Percentiles rank a stretch among this genome's conserved stretches.
phyloP scores from a whole-genome alignment of 1,284 basidiomycete species.

The Ceratobasidium sp. region DNA sequence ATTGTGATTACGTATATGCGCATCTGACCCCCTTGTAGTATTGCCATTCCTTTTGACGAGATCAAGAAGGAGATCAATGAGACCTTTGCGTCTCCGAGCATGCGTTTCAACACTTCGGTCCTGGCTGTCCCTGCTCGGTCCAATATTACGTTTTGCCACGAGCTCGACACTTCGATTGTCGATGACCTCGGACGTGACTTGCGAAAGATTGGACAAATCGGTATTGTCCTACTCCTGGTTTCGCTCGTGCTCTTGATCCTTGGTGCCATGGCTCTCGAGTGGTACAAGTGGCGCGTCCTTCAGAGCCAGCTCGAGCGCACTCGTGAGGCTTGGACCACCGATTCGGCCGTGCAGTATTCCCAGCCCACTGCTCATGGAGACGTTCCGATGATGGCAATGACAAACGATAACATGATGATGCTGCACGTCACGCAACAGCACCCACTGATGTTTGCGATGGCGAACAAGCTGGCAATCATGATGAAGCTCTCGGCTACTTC shows the following conservation, averaged over 20 bases:
- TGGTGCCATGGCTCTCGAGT: conserved; percentile 71
- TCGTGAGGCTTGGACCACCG: conserved; percentile 70
- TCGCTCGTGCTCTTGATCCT: conserved; percentile 68
- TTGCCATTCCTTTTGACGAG: conserved; percentile 84
- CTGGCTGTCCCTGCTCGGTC: conserved; percentile 76
- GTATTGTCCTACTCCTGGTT: conserved; percentile 70
- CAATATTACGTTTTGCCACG: conserved; percentile 70
- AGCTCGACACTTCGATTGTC: conserved; percentile 81
- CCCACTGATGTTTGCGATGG: conserved; percentile 71
- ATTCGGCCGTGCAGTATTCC: conserved; percentile 64
- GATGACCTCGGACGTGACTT: conserved; percentile 83
- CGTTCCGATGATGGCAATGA: conserved; percentile 63
- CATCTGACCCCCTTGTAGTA: conserved; percentile 54
- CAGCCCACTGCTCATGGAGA: conserved; percentile 38
- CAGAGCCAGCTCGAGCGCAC: conserved; percentile 69
- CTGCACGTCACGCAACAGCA: conserved; percentile 71
- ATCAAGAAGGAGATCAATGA: conserved; percentile 87
- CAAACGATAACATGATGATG: conserved; percentile 76
- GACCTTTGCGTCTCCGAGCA: conserved; percentile 67
- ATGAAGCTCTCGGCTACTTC: conserved; percentile 59
- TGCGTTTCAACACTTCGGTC: conserved; percentile 70
- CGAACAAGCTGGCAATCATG: conserved; percentile 59
- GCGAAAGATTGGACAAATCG: conserved; percentile 77
- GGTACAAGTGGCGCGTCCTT: conserved; percentile 81
- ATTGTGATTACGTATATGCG: neutral